These are phyloP conservation scores for Strigomonas culicis DNA, from an alignment of 208 protist species.

Conservation along the genomic window DNA sequence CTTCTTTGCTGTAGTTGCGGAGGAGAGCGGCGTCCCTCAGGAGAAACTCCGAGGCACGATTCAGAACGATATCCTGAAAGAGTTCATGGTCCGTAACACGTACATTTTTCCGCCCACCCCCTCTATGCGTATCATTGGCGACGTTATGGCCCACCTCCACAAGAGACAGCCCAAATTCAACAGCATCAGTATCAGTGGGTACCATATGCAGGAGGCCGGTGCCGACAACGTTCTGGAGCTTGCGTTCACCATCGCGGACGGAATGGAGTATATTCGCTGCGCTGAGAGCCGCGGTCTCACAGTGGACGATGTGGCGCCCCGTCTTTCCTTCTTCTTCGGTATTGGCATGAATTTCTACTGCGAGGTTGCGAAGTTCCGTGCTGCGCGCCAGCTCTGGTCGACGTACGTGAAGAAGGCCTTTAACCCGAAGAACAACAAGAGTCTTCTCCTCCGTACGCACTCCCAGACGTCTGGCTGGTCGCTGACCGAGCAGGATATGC, in stretches of 20 bases:
- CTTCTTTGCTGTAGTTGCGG: constrained; percentile 94
- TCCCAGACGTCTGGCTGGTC: constrained; percentile 96
- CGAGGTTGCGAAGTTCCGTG: constrained; percentile 95
- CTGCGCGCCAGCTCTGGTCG: constrained; percentile 94
- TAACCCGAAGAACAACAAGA: constrained; percentile 86
- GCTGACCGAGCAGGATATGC: constrained; percentile 95
- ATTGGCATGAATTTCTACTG: constrained; percentile 98
- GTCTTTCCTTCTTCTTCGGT: constrained; percentile 95
- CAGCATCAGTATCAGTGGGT: constrained; percentile 93
- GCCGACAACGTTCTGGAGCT: constrained; percentile 90
- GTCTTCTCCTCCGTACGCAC: constrained; percentile 93
- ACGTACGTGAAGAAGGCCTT: constrained; percentile 92
- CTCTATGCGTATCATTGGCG: constrained; percentile 92
- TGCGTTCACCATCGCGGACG: constrained; percentile 96
- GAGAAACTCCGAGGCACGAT: constrained; percentile 93
- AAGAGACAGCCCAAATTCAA: constrained; percentile 96
- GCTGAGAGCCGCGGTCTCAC: constrained; percentile 56
- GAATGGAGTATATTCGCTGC: constrained; percentile 92
- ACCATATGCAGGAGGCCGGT: constrained; percentile 96
- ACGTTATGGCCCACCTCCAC: constrained; percentile 94
- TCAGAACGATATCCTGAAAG: constrained; percentile 98
- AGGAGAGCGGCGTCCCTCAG: constrained; percentile 90
- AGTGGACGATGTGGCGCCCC: constrained; percentile 93
- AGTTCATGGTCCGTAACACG: constrained; percentile 97
- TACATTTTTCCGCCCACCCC: constrained; percentile 96